Conservation (phyloP, 768 basidiomycete species). For the Sistotremastrum suecicum region DNA sequence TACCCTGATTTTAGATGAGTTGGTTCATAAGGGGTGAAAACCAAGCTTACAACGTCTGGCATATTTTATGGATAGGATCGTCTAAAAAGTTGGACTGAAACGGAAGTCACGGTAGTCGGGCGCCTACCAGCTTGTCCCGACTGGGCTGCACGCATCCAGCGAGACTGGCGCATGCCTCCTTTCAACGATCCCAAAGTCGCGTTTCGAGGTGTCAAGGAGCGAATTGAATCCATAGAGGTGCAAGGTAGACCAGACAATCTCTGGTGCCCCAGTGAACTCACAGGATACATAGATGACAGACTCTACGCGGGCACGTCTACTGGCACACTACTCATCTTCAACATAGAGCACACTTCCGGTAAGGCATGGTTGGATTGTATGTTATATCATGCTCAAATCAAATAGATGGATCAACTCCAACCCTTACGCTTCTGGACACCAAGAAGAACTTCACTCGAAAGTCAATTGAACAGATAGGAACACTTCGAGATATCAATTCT, state of each 20-base stretch:
- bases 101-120: too few relatives aligned
- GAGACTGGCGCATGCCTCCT: slow-evolving; percentile 16
- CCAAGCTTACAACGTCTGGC: too few relatives aligned
- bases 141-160: too few relatives aligned
- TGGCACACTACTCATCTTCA: slow-evolving; percentile 42
- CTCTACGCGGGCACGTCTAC: slow-evolving; percentile 49
- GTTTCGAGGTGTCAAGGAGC: slow-evolving; percentile 21
- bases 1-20: slow-evolving; percentile 20
- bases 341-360: slow-evolving; percentile 27
- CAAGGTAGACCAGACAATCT: slow-evolving; percentile 12
- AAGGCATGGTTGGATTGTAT: slow-evolving; percentile 4
- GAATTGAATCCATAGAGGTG: slow-evolving; percentile 18
- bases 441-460: slow-evolving; percentile 52
- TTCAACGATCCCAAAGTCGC: slow-evolving; percentile 15
- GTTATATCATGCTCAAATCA: not conserved
- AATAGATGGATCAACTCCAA: slow-evolving; percentile 1
- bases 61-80: too few relatives aligned
- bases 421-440: slow-evolving; percentile 38
- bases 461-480: slow-evolving; percentile 80
- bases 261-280: slow-evolving; percentile 1
- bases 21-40: too few relatives aligned
- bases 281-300: slow-evolving; percentile 27
- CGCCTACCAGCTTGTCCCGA: too few relatives aligned
- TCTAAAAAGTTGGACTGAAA: too few relatives aligned
- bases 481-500: slow-evolving; percentile 74